phyloP scores from a whole-genome alignment of 495 filamentous ascomycete species.

The Trypethelium eluteriae region DNA sequence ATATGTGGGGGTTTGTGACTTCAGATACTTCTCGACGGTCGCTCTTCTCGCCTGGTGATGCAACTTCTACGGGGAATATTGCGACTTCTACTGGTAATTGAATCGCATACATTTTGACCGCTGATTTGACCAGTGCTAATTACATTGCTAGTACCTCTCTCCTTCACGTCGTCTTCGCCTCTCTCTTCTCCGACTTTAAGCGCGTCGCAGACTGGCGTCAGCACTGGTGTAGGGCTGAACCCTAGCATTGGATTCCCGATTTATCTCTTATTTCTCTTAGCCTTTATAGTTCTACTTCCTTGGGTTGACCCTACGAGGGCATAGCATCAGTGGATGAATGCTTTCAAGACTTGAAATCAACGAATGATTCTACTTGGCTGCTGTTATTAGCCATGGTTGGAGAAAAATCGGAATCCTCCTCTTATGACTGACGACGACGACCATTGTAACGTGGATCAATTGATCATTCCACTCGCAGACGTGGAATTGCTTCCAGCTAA shows the following conservation, averaged over 20 bases:
- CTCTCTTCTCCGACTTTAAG: constrained; percentile 5
- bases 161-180: not conserved
- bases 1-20: not conserved
- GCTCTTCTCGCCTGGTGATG: not conserved
- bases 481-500: not conserved
- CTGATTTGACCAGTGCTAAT: not conserved
- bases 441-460: not conserved
- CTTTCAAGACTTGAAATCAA: too few relatives aligned
- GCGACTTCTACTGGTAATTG: not conserved
- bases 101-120: not conserved
- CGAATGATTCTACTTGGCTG: not conserved
- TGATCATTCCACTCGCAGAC: not conserved
- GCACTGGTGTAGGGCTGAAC: not conserved
- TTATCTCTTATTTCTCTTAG: not conserved
- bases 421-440: not conserved
- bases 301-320: too few relatives aligned
- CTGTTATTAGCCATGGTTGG: not conserved
- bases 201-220: not conserved
- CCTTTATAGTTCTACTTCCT: not conserved
- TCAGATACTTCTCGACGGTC: constrained; percentile 3
- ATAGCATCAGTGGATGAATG: too few relatives aligned
- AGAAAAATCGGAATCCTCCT: not conserved
- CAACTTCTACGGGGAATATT: not conserved
- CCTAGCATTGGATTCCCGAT: not conserved
- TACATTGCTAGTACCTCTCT: not conserved